Base-by-base conservation (phyloP, 768 basidiomycete species). In the Plicaturopsis crispa region DNA sequence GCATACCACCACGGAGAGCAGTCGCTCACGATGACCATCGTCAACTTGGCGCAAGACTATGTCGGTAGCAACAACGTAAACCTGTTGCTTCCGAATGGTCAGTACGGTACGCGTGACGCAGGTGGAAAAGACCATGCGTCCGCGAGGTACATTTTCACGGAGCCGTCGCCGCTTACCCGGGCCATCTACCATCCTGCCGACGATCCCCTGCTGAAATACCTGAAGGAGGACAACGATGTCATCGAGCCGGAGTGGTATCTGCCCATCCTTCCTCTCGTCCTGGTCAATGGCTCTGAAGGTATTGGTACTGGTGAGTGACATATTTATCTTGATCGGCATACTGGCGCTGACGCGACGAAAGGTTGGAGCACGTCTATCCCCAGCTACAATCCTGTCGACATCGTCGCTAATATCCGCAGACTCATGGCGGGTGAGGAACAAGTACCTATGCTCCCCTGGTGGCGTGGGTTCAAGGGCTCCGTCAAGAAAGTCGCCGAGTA, bases 121-220 rank as follows among this genome's bases (percentile, higher is more conserved):
- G 96, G 94, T 36, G 94, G 94, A 26, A 97, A 97, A 64, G 93
- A 99, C 55, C 88, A 91, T 49, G 96, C 94, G 38, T 86, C 91
- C 24, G 82, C 93, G 46, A 80, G 96, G 78, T 98, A 99, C 57
- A 94, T 98, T 55, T 86, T 80, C 68, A 98, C 96, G 1, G 69
- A 80, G 47, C 70, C 87, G 16, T 73, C 79, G 13, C 63, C 76
- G 0, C 74, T 94, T 45, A 78, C 91, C 26, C 73, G 90, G 40
- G 60, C 71, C 2, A 53, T 97, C 36, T 94, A 85, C 67, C 77
- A 92, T 51, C 70, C 86, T 0, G 70, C 72, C 30, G 96, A 99
- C 49, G 92, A 94, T 49, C 75, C 83, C 0, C 60, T 98, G n/a
- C 72, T 97, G 48, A 80, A 73, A 10, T 78, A 80, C 49, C 77